A percentile compares a stretch with the other conserved stretches of the same genome.
phyloP scores from a whole-genome alignment of 495 filamentous ascomycete genomes.

The Penicillium malachiteum region DNA sequence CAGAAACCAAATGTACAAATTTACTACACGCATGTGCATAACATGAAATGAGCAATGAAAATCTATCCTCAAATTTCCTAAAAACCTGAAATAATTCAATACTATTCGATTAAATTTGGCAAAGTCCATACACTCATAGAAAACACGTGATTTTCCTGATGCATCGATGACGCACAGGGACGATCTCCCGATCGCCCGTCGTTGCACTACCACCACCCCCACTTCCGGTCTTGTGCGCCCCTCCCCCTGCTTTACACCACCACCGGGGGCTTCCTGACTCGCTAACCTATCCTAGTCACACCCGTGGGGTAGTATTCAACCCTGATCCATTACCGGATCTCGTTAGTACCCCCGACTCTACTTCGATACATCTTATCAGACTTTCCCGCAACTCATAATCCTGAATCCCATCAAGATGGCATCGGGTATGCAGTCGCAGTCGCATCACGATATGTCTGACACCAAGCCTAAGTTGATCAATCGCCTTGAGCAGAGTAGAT shows the following conservation, averaged over 20 bases:
- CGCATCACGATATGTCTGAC: conserved; percentile 26
- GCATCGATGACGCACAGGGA: conserved; percentile 40
- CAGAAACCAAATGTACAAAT: background rate
- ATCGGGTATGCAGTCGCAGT: conserved; percentile 30
- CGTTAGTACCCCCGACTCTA: conserved; percentile 19
- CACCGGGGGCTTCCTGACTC: conserved; percentile 3
- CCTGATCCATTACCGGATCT: conserved; percentile 15
- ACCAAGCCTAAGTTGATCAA: conserved; percentile 56
- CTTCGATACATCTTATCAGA: conserved; percentile 7
- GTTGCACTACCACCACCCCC: conserved; percentile 19
- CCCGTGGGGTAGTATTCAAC: conserved; percentile 11
- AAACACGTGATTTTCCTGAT: conserved; percentile 32
- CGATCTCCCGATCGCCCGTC: conserved; percentile 31
- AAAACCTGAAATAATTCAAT: background rate
- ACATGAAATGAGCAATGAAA: too few relatives aligned
- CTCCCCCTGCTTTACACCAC: conserved; percentile 6
- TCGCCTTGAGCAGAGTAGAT: conserved; percentile 69
- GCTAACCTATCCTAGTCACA: conserved; percentile 3
- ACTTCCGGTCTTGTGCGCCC: conserved; percentile 18
- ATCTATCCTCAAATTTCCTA: too few relatives aligned
- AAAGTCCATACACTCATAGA: background rate
- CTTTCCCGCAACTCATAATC: background rate
- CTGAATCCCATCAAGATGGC: conserved; percentile 1
- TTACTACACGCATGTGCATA: too few relatives aligned
- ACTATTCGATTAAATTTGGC: background rate